Conservation (phyloP, 2,329 filamentous ascomycete genomes). For the Drechslera avenae region DNA sequence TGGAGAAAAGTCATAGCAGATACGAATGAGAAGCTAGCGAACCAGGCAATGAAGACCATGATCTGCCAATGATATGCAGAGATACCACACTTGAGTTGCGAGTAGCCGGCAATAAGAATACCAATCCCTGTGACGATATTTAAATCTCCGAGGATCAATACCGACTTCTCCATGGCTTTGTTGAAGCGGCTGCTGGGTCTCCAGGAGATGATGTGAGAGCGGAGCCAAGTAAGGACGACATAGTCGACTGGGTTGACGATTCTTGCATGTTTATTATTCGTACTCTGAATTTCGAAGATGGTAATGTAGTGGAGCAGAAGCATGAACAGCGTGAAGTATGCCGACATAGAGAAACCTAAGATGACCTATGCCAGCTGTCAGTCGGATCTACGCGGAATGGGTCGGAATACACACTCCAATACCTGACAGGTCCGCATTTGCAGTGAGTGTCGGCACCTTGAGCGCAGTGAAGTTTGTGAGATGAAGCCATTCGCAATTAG, state of each 20-base stretch:
- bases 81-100: slow-evolving; percentile 31
- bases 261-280: slow-evolving; percentile 1
- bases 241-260: slow-evolving; percentile 22
- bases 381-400: not conserved
- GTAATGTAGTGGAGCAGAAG: slow-evolving; percentile 26
- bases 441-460: slow-evolving; percentile 16
- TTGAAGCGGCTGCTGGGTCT: slow-evolving; percentile 29
- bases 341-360: slow-evolving; percentile 33
- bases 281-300: slow-evolving; percentile 9
- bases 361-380: slow-evolving; percentile 22
- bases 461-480: slow-evolving; percentile 15
- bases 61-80: slow-evolving; percentile 37
- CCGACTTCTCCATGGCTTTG: slow-evolving; percentile 35
- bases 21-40: slow-evolving; percentile 28
- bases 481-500: slow-evolving; percentile 26
- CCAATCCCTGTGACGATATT: slow-evolving; percentile 35
- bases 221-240: slow-evolving; percentile 19
- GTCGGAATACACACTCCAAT: slow-evolving; percentile 24
- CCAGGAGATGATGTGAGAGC: slow-evolving; percentile 21
- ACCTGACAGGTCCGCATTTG: slow-evolving; percentile 32
- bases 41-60: slow-evolving; percentile 34
- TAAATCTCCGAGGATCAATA: slow-evolving; percentile 35
- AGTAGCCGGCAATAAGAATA: slow-evolving; percentile 27
- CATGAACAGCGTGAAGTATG: slow-evolving; percentile 30
- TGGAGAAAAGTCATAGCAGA: slow-evolving; percentile 28